Evolutionary conservation across 2,329 filamentous ascomycete species (phyloP).

Genomic region (Metarhizium anisopliae): DNA sequence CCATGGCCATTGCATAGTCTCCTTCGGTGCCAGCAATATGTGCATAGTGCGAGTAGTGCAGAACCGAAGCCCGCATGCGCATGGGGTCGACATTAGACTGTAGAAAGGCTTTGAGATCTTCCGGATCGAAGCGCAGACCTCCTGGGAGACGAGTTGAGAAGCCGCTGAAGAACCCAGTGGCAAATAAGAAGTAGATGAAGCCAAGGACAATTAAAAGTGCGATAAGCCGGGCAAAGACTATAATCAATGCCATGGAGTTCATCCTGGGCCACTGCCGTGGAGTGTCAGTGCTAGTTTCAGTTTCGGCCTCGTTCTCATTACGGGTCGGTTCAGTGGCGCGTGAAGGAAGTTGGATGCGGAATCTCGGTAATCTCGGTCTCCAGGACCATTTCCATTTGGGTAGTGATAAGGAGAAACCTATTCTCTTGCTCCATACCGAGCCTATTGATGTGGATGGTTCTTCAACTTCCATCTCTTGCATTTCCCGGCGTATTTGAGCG

Average conservation of each 20-base stretch:
- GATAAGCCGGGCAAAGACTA: slow-evolving; percentile 64
- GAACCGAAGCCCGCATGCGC: slow-evolving; percentile 62
- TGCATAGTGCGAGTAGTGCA: slow-evolving; percentile 73
- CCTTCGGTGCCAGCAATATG: slow-evolving; percentile 94
- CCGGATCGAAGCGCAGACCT: slow-evolving; percentile 68
- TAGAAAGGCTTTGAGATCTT: slow-evolving; percentile 68
- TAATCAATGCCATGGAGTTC: slow-evolving; percentile 35
- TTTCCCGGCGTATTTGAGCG: slow-evolving; percentile 64
- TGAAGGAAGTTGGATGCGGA: slow-evolving; percentile 40
- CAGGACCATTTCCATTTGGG: slow-evolving; percentile 48
- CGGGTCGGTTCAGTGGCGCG: slow-evolving; percentile 16
- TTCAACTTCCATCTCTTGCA: slow-evolving; percentile 83
- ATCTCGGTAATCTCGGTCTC: slow-evolving; percentile 42
- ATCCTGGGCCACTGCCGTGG: slow-evolving; percentile 26
- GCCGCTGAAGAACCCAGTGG: slow-evolving; percentile 70
- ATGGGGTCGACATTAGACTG: slow-evolving; percentile 63
- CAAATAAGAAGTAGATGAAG: slow-evolving; percentile 76
- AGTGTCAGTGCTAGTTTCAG: slow-evolving; percentile 12
- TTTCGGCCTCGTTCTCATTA: slow-evolving; percentile 4
- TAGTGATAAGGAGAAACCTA: slow-evolving; percentile 42
- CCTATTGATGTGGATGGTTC: slow-evolving; percentile 46
- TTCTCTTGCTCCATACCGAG: slow-evolving; percentile 45
- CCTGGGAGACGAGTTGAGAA: slow-evolving; percentile 54
- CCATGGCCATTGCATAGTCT: slow-evolving; percentile 76
- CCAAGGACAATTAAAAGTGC: slow-evolving; percentile 67